phyloP scores from a whole-genome alignment of 2,329 filamentous ascomycete species.

The Aureobasidium musti region DNA sequence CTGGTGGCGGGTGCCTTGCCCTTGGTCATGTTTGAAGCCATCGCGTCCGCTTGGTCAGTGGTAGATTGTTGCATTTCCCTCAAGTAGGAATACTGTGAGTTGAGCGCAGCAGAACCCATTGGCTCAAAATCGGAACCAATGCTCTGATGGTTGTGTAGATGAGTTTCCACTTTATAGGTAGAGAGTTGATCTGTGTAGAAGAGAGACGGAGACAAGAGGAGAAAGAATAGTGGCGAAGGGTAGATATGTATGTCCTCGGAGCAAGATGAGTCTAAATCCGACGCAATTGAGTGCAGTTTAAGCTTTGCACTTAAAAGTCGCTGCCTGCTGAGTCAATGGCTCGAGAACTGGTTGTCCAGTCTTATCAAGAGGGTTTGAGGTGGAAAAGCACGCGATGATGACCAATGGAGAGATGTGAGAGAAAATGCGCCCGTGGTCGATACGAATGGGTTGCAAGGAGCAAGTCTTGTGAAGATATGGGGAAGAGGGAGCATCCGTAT shows the following conservation, averaged over 20 bases:
- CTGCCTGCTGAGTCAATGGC: constrained; percentile 29
- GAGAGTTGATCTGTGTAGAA: neutral
- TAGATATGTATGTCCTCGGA: constrained; percentile 16
- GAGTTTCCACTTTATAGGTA: neutral
- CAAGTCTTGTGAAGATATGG: constrained; percentile 27
- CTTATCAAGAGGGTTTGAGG: constrained; percentile 4
- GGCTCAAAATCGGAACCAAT: neutral
- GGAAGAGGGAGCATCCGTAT: constrained; percentile 24
- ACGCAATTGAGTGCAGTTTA: constrained; percentile 22
- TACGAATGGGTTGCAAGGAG: constrained; percentile 16
- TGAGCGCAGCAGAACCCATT: constrained; percentile 25
- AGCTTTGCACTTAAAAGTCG: constrained; percentile 28
- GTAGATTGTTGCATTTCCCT: constrained; percentile 27
- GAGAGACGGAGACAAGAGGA: neutral
- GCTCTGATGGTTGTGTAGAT: neutral
- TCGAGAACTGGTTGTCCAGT: constrained; percentile 9
- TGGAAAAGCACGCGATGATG: neutral
- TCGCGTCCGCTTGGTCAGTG: constrained; percentile 7
- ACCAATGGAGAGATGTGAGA: neutral
- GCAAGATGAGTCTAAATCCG: constrained; percentile 20
- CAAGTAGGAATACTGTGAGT: constrained; percentile 17
- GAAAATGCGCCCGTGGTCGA: constrained; percentile 12
- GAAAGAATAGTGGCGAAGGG: constrained; percentile 24
- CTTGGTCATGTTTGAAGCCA: constrained; percentile 6
- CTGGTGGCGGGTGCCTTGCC: constrained; percentile 20